Conservation (phyloP, 306 rosid genomes). For the Lithocarpus polystachyus region DNA sequence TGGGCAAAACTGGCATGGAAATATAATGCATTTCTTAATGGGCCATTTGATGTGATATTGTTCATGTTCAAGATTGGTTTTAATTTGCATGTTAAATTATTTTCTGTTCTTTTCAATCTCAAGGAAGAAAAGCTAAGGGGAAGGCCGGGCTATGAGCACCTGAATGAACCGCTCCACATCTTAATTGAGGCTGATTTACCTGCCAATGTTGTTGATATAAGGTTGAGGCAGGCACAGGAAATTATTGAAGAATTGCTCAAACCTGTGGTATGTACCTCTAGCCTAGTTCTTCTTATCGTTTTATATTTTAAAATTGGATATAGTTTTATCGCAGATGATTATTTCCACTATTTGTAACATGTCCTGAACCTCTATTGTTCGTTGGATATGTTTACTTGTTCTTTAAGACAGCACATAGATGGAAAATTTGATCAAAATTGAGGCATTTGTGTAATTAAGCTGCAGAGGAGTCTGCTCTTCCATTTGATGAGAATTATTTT, state of each 20-base stretch:
- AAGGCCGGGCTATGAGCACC: conserved; percentile 96
- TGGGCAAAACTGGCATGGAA: not conserved
- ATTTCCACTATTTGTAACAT: not conserved
- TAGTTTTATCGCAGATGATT: not conserved
- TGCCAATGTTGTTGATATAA: conserved; percentile 73
- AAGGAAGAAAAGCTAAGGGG: conserved; percentile 95
- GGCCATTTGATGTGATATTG: not conserved
- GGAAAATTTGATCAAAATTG: not conserved
- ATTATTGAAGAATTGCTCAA: conserved; percentile 93
- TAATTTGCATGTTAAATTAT: not conserved
- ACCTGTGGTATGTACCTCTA: conserved; percentile 71
- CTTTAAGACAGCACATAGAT: not conserved
- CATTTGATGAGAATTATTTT: not conserved
- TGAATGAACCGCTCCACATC: conserved; percentile 89
- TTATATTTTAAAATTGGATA: not conserved
- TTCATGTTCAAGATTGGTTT: conserved; percentile 8
- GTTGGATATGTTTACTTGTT: not conserved
- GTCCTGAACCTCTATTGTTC: not conserved
- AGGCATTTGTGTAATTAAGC: conserved; percentile 1
- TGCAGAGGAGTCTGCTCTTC: conserved; percentile 6
- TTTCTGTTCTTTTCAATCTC: conserved; percentile 25
- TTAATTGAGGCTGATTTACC: conserved; percentile 92
- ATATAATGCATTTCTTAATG: not conserved
- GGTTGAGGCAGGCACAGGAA: conserved; percentile 95
- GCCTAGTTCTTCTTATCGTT: conserved; percentile 9